A percentile compares a stretch with the other conserved stretches of the same genome.
Conservation (phyloP, 345 rosid species). For the Lepidium aucheri region DNA sequence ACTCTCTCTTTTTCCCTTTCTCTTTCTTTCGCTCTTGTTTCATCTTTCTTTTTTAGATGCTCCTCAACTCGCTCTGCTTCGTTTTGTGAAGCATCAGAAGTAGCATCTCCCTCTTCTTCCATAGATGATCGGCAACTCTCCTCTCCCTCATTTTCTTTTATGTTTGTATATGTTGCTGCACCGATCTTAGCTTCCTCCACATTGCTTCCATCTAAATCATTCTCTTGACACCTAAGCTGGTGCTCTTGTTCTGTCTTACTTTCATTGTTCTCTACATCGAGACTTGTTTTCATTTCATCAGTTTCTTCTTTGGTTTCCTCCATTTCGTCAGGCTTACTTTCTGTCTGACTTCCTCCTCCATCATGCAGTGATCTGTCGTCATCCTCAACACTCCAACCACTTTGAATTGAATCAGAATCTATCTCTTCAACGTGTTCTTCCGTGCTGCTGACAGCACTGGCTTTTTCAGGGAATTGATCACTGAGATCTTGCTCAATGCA, state of each 20-base stretch:
- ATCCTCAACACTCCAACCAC: constrained; percentile 26
- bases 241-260: constrained; percentile 11
- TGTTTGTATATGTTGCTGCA: constrained; percentile 18
- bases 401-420: constrained; percentile 33
- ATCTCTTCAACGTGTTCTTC: constrained; percentile 37
- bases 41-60: constrained; percentile 36
- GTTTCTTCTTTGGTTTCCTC: constrained; percentile 20
- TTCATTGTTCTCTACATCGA: constrained; percentile 12
- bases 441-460: constrained; percentile 17
- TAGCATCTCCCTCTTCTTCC: constrained; percentile 37
- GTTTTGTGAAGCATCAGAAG: constrained; percentile 28
- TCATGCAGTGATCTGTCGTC: constrained; percentile 21
- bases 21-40: constrained; percentile 42
- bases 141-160: constrained; percentile 32
- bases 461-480: constrained; percentile 26
- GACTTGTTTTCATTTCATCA: constrained; percentile 11
- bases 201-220: constrained; percentile 14
- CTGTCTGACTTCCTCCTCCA: constrained; percentile 25
- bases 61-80: constrained; percentile 36
- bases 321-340: constrained; percentile 26
- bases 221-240: constrained; percentile 13
- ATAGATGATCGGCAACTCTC: constrained; percentile 26
- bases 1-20: constrained; percentile 63
- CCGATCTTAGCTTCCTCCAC: constrained; percentile 24
- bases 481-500: constrained; percentile 25